These are phyloP conservation scores for Yarrowia sp. DNA, from an alignment of 805 yeast species.

Conservation along the genomic window DNA sequence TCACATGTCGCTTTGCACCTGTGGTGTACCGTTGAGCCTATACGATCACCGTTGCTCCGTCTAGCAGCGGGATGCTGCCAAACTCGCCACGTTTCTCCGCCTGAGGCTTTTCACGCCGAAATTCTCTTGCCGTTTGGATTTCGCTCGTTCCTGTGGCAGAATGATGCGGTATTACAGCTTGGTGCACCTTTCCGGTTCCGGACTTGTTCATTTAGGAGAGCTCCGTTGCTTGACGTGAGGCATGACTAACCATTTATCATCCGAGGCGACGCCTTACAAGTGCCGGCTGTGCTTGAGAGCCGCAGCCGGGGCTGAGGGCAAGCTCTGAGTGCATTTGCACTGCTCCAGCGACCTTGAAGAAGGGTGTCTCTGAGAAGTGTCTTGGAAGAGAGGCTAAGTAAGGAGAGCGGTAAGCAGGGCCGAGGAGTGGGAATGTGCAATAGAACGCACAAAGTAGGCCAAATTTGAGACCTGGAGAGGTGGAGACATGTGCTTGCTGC, in stretches of 20 bases:
- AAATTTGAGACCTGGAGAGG: too few species aligned
- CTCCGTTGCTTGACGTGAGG: too few species aligned
- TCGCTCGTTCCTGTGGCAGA: too few species aligned
- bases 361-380: neutral
- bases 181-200: neutral
- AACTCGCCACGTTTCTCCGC: neutral
- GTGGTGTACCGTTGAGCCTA: neutral
- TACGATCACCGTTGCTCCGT: too few species aligned
- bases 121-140: neutral
- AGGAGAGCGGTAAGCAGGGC: neutral
- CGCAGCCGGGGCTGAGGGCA: neutral
- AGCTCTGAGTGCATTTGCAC: neutral
- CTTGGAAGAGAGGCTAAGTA: neutral
- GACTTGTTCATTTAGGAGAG: too few species aligned
- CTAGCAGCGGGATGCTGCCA: too few species aligned
- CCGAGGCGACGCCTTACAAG: too few species aligned
- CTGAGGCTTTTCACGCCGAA: neutral
- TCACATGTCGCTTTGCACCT: neutral
- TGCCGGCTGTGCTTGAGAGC: neutral
- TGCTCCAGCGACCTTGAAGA: too few species aligned
- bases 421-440: neutral
- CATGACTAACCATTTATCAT: neutral
- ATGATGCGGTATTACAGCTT: neutral
- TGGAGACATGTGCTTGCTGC: too few species aligned
- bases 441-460: too few species aligned